Evolutionary conservation across 768 basidiomycete genomes (phyloP), one percentile per base, ranked within the genome.

Genomic region (Xerocomellus chrysenteron): DNA sequence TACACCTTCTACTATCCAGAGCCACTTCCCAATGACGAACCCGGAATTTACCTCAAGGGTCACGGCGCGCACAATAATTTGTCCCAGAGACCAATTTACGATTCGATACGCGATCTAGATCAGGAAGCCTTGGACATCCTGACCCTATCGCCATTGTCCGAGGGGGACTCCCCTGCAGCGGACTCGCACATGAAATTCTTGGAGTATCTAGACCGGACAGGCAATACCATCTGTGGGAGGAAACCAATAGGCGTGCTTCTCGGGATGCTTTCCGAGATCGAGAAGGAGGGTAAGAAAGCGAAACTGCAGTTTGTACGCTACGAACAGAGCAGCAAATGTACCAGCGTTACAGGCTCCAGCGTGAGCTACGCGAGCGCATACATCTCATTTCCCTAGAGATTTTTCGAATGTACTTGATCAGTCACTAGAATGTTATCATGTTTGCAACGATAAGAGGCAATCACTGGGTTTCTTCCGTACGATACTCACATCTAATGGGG

Each of bases 281-380:
- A 85, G 69, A 73, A 74, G 47, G 71, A 73, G 32, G 54, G 69
- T 45, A 66, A 55, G 56, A 62, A 57, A 28, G 48, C 59, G 60
- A 76, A 72, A 24, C 70, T 94, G 50, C 83, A 84, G 60, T 99
- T 93, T 85, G 92, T 97, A 24, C 78, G 87, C 62, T 99, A 99
- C 71, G 94, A 92, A 68, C 96, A 98, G 74, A 98, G 94, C 68
- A 90, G 85, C 66, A 77, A 80, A 54, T 94, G 91, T 66, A 61
- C 76, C 60, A 82, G 73, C 17, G 66, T 89, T 52, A 73, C 77
- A 46, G 92, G 94, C 70, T 92, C 89, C 35, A 98, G 96, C 67
- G 97, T 99, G 21, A 96, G 94, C 72, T 99, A 99, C 68, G 95
- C 94, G 9, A 96, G 94, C 68, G 97, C 87, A 32, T 94, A 86